A percentile compares a stretch with the other conserved stretches of the same genome.
Evolutionary conservation across 331 rosid species (phyloP).

Genomic region (Arachis monticola): DNA sequence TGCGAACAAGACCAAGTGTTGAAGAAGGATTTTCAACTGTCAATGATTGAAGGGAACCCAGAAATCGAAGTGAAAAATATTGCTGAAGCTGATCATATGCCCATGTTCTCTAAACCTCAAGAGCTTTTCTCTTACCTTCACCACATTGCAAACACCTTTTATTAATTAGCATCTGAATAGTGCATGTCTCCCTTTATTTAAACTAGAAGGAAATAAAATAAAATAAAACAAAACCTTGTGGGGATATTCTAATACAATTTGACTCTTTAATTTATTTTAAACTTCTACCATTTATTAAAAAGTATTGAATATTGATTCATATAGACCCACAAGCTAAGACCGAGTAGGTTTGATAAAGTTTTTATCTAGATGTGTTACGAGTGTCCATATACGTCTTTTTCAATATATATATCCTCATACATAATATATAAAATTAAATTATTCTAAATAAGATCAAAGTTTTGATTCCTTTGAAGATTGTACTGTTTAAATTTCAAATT

Average conservation of each 20-base stretch:
- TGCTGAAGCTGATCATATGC: slow-evolving; percentile 57
- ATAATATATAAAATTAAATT: background rate
- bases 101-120: slow-evolving; percentile 52
- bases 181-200: background rate
- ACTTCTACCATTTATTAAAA: too few relatives aligned
- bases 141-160: slow-evolving; percentile 39
- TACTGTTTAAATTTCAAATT: background rate
- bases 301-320: too few relatives aligned
- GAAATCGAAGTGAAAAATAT: slow-evolving; percentile 45
- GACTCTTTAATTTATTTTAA: too few relatives aligned
- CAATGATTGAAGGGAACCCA: slow-evolving; percentile 47
- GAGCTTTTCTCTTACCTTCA: slow-evolving; percentile 44
- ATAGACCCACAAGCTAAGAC: too few relatives aligned
- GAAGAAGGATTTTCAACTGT: slow-evolving; percentile 38
- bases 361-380: too few relatives aligned
- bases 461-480: background rate
- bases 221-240: background rate
- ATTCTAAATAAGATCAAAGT: background rate
- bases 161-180: background rate
- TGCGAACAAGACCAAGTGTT: slow-evolving; percentile 44
- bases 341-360: too few relatives aligned
- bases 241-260: background rate
- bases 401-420: too few relatives aligned
- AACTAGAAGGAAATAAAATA: background rate
- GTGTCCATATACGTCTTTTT: too few relatives aligned